Conservation (phyloP, 2,329 filamentous ascomycete species). For the Epichloe baconii region DNA sequence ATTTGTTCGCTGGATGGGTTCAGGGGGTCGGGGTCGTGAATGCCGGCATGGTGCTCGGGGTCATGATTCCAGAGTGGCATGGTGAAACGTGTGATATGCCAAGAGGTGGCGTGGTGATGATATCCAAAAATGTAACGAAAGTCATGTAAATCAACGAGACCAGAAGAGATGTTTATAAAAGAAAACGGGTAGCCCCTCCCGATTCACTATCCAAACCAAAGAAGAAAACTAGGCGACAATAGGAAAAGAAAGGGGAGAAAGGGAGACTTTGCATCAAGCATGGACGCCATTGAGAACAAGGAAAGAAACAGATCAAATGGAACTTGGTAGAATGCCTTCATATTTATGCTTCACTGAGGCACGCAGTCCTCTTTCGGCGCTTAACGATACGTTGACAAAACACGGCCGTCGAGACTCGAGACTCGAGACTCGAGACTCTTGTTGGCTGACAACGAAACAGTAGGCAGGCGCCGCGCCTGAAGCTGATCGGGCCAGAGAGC, state of each 20-base stretch:
- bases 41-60: constrained; percentile 5
- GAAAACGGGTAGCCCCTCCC: not conserved
- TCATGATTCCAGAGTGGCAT: constrained; percentile 3
- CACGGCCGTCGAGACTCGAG: not conserved
- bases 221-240: too few species aligned
- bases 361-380: not conserved
- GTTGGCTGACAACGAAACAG: not conserved
- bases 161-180: not conserved
- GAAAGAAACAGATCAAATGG: not conserved
- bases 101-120: not conserved
- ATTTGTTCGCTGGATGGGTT: constrained; percentile 10
- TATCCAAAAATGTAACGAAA: not conserved
- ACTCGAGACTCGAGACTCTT: not conserved
- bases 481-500: not conserved
- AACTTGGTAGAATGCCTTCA: not conserved
- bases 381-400: not conserved
- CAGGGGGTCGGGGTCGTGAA: constrained; percentile 6
- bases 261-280: not conserved
- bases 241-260: not conserved
- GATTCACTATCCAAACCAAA: not conserved
- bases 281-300: not conserved
- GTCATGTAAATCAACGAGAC: not conserved
- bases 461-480: not conserved
- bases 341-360: not conserved
- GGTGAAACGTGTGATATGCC: not conserved